phyloP scores from a whole-genome alignment of 495 filamentous ascomycete species.

The Talaromyces wortmannii region DNA sequence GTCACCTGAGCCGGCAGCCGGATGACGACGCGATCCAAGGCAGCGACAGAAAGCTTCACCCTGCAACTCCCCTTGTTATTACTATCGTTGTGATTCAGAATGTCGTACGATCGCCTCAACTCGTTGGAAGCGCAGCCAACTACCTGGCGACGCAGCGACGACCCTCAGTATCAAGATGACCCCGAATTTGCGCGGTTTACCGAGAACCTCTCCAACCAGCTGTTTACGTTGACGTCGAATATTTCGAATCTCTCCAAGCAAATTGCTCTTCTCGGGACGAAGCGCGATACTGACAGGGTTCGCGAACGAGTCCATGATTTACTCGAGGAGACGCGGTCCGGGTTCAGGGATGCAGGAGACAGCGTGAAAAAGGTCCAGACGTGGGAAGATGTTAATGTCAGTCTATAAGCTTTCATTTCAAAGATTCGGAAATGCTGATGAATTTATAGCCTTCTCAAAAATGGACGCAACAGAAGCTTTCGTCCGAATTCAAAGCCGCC shows the following conservation, averaged over 20 bases:
- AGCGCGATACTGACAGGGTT: conserved; percentile 82
- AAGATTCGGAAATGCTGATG: not conserved
- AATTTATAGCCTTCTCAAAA: conserved; percentile 72
- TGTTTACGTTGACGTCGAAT: conserved; percentile 82
- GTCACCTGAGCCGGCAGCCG: conserved; percentile 3
- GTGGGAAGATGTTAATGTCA: conserved; percentile 89
- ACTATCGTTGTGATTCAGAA: conserved; percentile 26
- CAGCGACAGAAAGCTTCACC: conserved; percentile 1
- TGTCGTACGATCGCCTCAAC: conserved; percentile 88
- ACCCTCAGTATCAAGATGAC: conserved; percentile 73
- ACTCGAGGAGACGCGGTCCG: conserved; percentile 72
- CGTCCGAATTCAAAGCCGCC: conserved; percentile 80
- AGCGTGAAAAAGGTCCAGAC: conserved; percentile 84
- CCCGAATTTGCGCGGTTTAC: conserved; percentile 84
- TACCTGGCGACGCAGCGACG: conserved; percentile 57
- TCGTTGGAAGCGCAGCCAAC: conserved; percentile 78
- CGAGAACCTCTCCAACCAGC: conserved; percentile 71
- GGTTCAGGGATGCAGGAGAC: conserved; percentile 92
- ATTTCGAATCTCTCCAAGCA: conserved; percentile 75
- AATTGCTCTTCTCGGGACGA: conserved; percentile 78
- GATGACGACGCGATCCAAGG: conserved; percentile 1
- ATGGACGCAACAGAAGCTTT: conserved; percentile 92
- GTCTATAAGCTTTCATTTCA: conserved; percentile 15
- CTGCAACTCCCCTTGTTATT: conserved; percentile 4
- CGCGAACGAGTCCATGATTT: conserved; percentile 83